Conservation (phyloP, 192 early-diverging fungal species). For the Thoreauomyces humboldtii region DNA sequence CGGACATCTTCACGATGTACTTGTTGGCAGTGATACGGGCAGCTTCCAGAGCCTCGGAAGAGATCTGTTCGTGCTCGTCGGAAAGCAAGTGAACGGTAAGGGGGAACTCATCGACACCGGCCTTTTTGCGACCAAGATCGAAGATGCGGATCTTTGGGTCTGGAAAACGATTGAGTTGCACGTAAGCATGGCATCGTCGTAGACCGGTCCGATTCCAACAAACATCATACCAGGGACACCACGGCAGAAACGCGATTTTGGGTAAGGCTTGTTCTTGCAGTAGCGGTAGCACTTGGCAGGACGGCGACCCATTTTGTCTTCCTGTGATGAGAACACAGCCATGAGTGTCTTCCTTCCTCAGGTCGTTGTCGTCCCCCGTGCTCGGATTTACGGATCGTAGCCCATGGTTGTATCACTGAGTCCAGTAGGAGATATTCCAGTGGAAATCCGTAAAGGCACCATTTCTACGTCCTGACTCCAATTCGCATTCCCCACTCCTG, state of each 20-base stretch:
- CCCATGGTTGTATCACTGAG: no score
- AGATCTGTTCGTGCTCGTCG: slow-evolving; percentile 97
- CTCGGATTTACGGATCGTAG: no score
- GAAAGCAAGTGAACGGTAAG: slow-evolving; percentile 93
- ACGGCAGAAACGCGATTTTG: slow-evolving; percentile 97
- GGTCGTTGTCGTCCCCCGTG: no score
- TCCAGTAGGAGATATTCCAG: no score
- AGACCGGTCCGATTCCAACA: no score
- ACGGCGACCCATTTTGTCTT: slow-evolving; percentile 88
- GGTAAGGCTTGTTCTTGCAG: slow-evolving; percentile 99
- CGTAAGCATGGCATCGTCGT: no score
- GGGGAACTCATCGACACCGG: slow-evolving; percentile 96
- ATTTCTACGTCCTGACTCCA: no score
- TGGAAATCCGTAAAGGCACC: no score
- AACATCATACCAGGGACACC: slow-evolving; percentile 90
- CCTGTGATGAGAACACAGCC: no score
- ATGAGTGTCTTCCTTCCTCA: no score
- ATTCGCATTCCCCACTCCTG: no score
- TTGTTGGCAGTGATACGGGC: slow-evolving; percentile 98
- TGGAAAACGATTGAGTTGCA: no score
- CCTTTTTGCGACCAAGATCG: slow-evolving; percentile 97
- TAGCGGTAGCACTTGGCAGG: slow-evolving; percentile 97
- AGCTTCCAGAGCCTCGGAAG: slow-evolving; percentile 97
- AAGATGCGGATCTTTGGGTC: slow-evolving; percentile 98
- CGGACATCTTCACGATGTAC: slow-evolving; percentile 94